Evolutionary conservation across 2,329 filamentous ascomycete species (phyloP).

Genomic region (Myriosclerotinia scirpicola): DNA sequence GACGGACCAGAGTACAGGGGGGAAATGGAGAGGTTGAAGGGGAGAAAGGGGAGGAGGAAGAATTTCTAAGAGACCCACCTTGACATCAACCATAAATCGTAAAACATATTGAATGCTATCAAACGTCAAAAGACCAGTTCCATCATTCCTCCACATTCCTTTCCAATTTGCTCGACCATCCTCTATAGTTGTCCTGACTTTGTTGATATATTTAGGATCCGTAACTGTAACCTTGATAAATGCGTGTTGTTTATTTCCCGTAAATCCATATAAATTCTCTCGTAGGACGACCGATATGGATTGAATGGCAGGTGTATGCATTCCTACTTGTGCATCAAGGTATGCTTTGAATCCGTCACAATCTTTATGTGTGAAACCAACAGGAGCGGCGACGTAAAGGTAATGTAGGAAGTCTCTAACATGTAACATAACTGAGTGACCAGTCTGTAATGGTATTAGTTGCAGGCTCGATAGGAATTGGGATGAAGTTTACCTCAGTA

Average conservation of each 20-base stretch:
- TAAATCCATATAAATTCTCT: constrained; percentile 91
- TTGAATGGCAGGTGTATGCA: constrained; percentile 71
- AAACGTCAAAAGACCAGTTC: constrained; percentile 79
- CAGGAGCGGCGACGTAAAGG: constrained; percentile 85
- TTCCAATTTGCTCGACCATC: constrained; percentile 81
- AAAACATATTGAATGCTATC: constrained; percentile 95
- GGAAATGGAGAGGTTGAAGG: neutral
- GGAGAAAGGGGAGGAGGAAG: neutral
- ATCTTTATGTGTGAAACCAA: constrained; percentile 76
- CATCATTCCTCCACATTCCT: constrained; percentile 74
- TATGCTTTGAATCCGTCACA: constrained; percentile 76
- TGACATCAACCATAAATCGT: constrained; percentile 96
- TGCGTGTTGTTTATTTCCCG: constrained; percentile 86
- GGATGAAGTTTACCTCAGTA: constrained; percentile 59
- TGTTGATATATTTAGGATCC: constrained; percentile 81
- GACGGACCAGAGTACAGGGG: neutral
- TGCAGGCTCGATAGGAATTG: neutral
- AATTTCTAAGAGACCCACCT: constrained; percentile 51
- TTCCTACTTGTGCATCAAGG: constrained; percentile 76
- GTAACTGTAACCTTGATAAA: constrained; percentile 93
- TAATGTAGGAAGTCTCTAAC: constrained; percentile 97
- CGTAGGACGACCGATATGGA: constrained; percentile 79
- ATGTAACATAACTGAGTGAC: constrained; percentile 91
- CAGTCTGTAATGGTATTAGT: constrained; percentile 48
- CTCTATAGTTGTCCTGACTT: constrained; percentile 74